Evolutionary conservation across 768 basidiomycete species (phyloP), one percentile per base, ranked within the genome.

Genomic region (Clitopilus hobsonii): DNA sequence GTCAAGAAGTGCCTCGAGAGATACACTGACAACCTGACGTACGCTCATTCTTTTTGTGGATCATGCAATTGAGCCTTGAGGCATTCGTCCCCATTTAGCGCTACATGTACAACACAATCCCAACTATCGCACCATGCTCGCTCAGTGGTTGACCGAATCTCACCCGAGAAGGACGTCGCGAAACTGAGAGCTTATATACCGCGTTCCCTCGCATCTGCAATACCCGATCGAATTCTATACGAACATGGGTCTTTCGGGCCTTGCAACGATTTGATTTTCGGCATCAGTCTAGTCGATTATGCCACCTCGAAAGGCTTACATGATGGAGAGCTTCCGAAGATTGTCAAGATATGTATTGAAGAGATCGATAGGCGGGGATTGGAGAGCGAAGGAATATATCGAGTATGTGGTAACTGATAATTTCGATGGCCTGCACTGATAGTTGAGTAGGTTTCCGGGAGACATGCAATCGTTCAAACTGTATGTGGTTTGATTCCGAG

Each of bases 211-310:
- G 78, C 82, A 2, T 78, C 79, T 25, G 77, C 85, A 14, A 85
- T 83, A 51, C 91, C 89, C 16, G 84, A 84, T 56, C 85, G 84
- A 11, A 77, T 85, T 30, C 71, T 90, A 62, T 93, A 94, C 69
- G 78, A 88, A 62, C 86, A 90, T 64, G 87, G 82, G 54, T 75
- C 79, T 57, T 88, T 96, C 23, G 94, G 94, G 23, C 84, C 86
- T 65, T 97, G 94, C 64, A 82, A 80, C 52, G 93, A 95, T 68
- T 71, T 97, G 23, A 89, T 95, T 28, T 97, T 96, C 65, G 94
- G 94, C 22, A 85, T 95, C 60, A 87, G 83, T 60, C 71, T 97
- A 55, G 85, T 88, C 36, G 94, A 95, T 64, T 96, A 97, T 64
- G 91, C 94, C 14, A 92, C 88, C 32, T 80, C 90, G 7, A 83